Evolutionary conservation across 164 flowering plant genomes (phyloP).

Genomic region (Chimonanthus salicifolius): DNA sequence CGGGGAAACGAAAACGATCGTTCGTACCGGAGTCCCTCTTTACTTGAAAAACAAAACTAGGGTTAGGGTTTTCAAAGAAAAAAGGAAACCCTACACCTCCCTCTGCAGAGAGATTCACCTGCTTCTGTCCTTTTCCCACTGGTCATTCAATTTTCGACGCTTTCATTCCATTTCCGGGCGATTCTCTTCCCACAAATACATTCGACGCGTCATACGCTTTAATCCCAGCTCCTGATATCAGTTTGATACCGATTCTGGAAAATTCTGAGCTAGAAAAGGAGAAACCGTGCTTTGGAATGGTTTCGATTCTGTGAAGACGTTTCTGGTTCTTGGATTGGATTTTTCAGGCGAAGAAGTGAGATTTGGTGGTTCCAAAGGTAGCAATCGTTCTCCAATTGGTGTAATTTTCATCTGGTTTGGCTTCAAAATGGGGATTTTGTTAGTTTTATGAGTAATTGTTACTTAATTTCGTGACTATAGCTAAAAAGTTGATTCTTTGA

Average conservation of each 20-base stretch:
- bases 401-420: no score
- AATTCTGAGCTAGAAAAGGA: background rate
- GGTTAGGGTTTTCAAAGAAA: constrained; percentile 5
- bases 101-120: constrained; percentile 1
- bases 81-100: background rate
- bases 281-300: background rate
- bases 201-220: background rate
- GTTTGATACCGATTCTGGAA: background rate
- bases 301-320: background rate
- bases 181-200: background rate
- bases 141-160: background rate
- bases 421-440: background rate
- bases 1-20: background rate
- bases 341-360: background rate
- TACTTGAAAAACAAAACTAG: background rate
- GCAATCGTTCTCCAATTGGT: background rate
- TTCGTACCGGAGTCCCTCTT: background rate
- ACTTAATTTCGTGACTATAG: no score
- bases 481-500: no score
- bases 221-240: background rate
- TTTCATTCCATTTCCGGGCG: background rate
- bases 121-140: background rate
- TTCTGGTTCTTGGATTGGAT: background rate
- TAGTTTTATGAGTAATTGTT: no score
- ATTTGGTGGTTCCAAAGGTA: background rate